phyloP scores from a whole-genome alignment of 345 rosid species.

The Bruguiera gymnorhiza region DNA sequence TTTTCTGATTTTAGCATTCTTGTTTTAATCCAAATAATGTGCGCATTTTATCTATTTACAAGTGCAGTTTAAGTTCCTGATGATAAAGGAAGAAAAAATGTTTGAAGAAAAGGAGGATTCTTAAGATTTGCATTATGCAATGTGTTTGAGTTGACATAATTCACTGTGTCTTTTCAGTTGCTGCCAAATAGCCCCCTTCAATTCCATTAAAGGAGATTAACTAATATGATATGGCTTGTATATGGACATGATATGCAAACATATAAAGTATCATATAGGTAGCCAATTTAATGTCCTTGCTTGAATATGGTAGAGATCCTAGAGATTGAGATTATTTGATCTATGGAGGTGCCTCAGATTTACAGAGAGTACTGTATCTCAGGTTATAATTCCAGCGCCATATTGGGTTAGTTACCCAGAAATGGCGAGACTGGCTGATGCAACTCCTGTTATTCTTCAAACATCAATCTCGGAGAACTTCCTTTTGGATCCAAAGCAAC shows the following conservation, averaged over 20 bases:
- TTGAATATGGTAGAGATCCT: background rate
- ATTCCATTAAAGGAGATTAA: background rate
- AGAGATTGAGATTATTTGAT: constrained; percentile 4
- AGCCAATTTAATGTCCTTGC: background rate
- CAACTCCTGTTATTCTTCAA: constrained; percentile 86
- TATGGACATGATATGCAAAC: no score
- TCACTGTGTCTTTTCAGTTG: background rate
- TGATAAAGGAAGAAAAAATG: no score
- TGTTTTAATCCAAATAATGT: background rate
- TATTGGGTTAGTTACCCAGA: constrained; percentile 98
- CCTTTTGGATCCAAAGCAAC: constrained; percentile 77
- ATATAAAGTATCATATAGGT: no score
- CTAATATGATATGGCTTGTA: no score
- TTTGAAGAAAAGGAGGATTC: no score
- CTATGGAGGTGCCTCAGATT: constrained; percentile 3
- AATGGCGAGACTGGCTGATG: constrained; percentile 91
- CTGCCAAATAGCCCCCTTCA: background rate
- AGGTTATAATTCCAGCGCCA: constrained; percentile 98
- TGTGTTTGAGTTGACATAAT: background rate
- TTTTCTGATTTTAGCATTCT: background rate
- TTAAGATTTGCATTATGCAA: background rate
- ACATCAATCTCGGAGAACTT: constrained; percentile 78
- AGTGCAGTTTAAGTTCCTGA: no score
- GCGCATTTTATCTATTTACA: background rate
- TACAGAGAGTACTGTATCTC: background rate